Base-by-base conservation (phyloP, 768 basidiomycete genomes). In the Rhodosporidiobolus odoratus region DNA sequence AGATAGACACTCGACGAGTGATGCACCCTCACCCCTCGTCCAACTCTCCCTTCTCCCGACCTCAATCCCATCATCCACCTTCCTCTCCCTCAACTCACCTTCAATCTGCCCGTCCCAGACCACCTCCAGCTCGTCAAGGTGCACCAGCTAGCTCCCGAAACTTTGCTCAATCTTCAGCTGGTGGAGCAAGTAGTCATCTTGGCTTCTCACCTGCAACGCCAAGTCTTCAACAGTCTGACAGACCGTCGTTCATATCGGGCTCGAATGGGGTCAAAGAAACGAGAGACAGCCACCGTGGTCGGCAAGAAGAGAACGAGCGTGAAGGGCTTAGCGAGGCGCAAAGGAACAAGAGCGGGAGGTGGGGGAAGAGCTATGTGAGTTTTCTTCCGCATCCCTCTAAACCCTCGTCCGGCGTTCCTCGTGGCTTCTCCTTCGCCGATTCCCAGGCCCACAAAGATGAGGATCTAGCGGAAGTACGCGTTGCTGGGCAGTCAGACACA, bases 341-440 rank as follows among this genome's bases (percentile, higher is more conserved):
- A 60, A 17, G 27, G 41, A 50, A 59, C 27, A 74, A 74, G 40
- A 2, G 50, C 5, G 62, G 57, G 0, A 43, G 27, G 2, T 74
- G 73, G 73, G 66, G 59, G 1, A 48, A 52, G 15, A 68, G 57
- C 27, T 74, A 71, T 40, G 73, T 71, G 57, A 52, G 66, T 59
- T 48, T 16, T 32, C 23, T 9, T 41, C 30, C 25, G 41, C 40
- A 25, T 40, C 37, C 47, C 12, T 23, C 53, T 21, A 41, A 45
- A 21, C 13, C 27, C 52, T 27, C 52, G 27, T 25, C 52, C 27
- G 5, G n/a, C 37, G 35, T n/a, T 50, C 37, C 47, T 10, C 40
- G 48, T 48, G 37, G 30, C 32, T 40, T 38, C 38, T 4, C 30
- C 38, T 41, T 17, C 23, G 7, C 5, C 40, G 37, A 34, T 4